Evolutionary conservation across 1,139 yeast species (phyloP).

Genomic region (Hanseniaspora gamundiae): DNA sequence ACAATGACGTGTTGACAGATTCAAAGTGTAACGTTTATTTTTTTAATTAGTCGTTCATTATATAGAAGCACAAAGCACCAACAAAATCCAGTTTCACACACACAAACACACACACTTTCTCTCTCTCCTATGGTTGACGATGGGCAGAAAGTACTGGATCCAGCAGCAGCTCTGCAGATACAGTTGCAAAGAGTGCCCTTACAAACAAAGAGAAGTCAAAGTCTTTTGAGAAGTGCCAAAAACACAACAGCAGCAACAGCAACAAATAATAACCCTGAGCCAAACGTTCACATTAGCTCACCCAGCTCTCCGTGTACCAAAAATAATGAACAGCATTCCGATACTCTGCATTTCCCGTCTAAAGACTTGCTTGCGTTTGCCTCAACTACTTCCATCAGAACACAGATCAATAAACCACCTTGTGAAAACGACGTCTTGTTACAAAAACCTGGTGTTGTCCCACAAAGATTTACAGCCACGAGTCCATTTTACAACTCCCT

Average conservation of each 20-base stretch:
- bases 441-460: too few relatives aligned
- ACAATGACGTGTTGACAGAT: too few relatives aligned
- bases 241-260: background rate
- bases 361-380: slow-evolving; percentile 3
- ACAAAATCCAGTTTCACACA: too few relatives aligned
- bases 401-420: slow-evolving; percentile 3
- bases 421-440: background rate
- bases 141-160: background rate
- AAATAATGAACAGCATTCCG: too few relatives aligned
- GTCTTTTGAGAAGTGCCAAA: background rate
- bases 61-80: too few relatives aligned
- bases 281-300: too few relatives aligned
- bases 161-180: background rate
- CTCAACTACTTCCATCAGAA: slow-evolving; percentile 4
- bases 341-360: background rate
- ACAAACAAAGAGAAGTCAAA: background rate
- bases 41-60: too few relatives aligned
- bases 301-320: too few relatives aligned
- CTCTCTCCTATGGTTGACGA: background rate
- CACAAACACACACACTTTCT: too few relatives aligned
- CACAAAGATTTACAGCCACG: background rate
- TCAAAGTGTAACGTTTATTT: too few relatives aligned
- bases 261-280: too few relatives aligned
- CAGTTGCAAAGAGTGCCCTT: background rate
- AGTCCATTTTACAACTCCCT: background rate